Conservation (phyloP, 2,329 filamentous ascomycete species). For the Aspergillus sergii region DNA sequence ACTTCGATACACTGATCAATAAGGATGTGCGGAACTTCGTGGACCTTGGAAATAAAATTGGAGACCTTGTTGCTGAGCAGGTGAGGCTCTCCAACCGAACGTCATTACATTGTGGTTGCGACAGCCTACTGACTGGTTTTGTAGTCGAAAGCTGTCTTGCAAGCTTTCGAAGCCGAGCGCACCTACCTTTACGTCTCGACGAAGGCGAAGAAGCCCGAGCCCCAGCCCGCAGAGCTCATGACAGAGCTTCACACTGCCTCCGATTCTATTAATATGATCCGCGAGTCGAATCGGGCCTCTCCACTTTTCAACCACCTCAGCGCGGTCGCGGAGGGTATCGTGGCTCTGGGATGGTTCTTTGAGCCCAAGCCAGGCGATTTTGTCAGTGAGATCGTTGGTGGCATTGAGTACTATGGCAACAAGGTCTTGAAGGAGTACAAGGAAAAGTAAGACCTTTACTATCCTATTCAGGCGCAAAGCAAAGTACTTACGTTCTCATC, state of each 20-base stretch:
- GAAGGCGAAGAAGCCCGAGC: slow-evolving; percentile 88
- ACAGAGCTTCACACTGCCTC: slow-evolving; percentile 85
- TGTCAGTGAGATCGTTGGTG: slow-evolving; percentile 78
- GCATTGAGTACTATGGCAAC: slow-evolving; percentile 93
- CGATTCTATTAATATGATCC: slow-evolving; percentile 75
- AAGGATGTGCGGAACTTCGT: slow-evolving; percentile 77
- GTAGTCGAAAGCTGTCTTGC: slow-evolving; percentile 58
- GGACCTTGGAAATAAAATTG: slow-evolving; percentile 74
- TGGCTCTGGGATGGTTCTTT: slow-evolving; percentile 87
- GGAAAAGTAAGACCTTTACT: slow-evolving; percentile 61
- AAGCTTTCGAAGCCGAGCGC: slow-evolving; percentile 80
- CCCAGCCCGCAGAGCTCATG: slow-evolving; percentile 72
- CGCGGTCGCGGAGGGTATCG: slow-evolving; percentile 86
- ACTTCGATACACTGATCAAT: slow-evolving; percentile 80
- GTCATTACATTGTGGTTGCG: not conserved
- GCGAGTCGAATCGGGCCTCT: slow-evolving; percentile 77
- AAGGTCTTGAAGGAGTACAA: slow-evolving; percentile 89
- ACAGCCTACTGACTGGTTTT: slow-evolving; percentile 15
- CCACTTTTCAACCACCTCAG: slow-evolving; percentile 79
- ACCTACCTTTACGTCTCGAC: slow-evolving; percentile 85
- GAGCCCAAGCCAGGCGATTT: slow-evolving; percentile 82
- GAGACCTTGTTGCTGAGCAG: slow-evolving; percentile 78
- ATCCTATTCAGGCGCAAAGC: not conserved
- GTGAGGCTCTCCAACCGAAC: slow-evolving; percentile 47
- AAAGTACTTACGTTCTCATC: slow-evolving; percentile 21